phyloP scores from a whole-genome alignment of 2,329 filamentous ascomycete species.

The Pseudodiploospora longispora region DNA sequence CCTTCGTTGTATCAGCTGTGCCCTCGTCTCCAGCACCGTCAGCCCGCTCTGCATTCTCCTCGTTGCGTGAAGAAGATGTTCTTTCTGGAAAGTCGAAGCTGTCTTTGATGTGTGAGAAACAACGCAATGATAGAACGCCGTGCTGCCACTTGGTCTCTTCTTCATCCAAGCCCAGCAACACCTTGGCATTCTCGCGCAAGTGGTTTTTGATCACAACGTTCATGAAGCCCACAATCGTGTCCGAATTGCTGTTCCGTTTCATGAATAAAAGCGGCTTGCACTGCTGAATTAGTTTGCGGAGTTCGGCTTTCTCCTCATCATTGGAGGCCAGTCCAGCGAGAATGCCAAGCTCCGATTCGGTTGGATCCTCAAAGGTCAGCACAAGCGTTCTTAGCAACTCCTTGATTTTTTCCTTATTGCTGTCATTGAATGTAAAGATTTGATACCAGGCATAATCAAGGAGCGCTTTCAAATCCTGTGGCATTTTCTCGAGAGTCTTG shows the following conservation, averaged over 20 bases:
- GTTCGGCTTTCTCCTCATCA: constrained; percentile 23
- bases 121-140: constrained; percentile 30
- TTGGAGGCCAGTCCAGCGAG: constrained; percentile 26
- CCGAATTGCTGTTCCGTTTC: constrained; percentile 3
- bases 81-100: constrained; percentile 19
- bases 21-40: constrained; percentile 4
- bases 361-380: constrained; percentile 33
- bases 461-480: constrained; percentile 29
- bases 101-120: constrained; percentile 29
- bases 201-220: constrained; percentile 30
- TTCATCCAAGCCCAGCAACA: constrained; percentile 24
- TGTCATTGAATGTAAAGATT: constrained; percentile 24
- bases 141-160: constrained; percentile 34
- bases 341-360: constrained; percentile 27
- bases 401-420: constrained; percentile 29
- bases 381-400: constrained; percentile 34
- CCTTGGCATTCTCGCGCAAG: constrained; percentile 27
- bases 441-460: constrained; percentile 30
- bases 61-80: background rate
- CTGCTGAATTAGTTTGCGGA: constrained; percentile 26
- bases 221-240: constrained; percentile 10
- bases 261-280: constrained; percentile 29
- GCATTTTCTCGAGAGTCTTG: constrained; percentile 28
- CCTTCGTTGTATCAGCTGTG: constrained; percentile 10
- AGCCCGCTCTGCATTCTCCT: background rate